These are phyloP conservation scores for Mortierella polycephala DNA, from an alignment of 371 early-diverging fungal genomes.

Conservation along the genomic window DNA sequence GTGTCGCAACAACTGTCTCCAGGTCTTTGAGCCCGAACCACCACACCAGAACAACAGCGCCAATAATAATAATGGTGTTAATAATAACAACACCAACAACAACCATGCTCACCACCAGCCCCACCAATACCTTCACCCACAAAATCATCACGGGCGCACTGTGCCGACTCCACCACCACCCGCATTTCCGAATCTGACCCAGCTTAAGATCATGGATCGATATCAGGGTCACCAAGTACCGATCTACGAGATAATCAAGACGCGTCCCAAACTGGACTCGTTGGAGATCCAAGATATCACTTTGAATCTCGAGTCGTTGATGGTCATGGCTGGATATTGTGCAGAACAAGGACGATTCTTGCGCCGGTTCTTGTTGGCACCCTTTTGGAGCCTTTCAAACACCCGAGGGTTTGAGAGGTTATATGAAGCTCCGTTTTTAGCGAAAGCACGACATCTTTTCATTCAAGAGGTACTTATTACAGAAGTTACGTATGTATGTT, in stretches of 20 bases:
- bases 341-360: constrained; percentile 12
- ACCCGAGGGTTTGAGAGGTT: constrained; percentile 12
- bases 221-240: constrained; percentile 25
- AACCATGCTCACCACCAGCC: neutral
- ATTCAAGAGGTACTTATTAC: constrained; percentile 32
- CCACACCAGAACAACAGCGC: neutral
- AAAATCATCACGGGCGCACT: neutral
- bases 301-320: constrained; percentile 22
- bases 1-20: constrained; percentile 31
- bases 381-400: constrained; percentile 15
- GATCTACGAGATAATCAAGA: constrained; percentile 21
- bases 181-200: constrained; percentile 20
- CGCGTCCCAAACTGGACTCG: constrained; percentile 17
- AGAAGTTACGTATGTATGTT: neutral
- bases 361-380: constrained; percentile 17
- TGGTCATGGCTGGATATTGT: constrained; percentile 16
- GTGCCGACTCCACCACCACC: neutral
- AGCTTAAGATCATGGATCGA: constrained; percentile 27
- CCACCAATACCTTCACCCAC: neutral
- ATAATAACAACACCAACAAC: constrained; percentile 6
- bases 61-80: neutral
- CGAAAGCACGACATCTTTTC: constrained; percentile 25
- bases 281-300: constrained; percentile 30
- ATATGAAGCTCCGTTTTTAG: constrained; percentile 29
- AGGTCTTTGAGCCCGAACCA: constrained; percentile 35